Evolutionary conservation across 2,329 filamentous ascomycete genomes (phyloP).

Genomic region (Cytospora chrysosperma): DNA sequence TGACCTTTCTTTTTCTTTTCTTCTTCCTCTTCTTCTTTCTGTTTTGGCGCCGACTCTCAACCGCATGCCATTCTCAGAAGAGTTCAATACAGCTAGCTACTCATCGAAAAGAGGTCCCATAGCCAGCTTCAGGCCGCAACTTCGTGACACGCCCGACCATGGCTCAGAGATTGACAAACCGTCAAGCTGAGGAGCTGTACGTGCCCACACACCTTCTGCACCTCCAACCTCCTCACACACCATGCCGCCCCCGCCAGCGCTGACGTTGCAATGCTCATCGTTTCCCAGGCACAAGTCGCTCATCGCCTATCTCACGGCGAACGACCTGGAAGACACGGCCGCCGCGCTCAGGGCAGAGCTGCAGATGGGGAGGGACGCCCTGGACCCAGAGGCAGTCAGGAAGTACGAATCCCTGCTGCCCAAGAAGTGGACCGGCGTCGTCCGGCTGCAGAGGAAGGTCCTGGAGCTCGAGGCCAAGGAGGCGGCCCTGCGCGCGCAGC

Average conservation of each 20-base stretch:
- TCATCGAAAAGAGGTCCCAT: background rate
- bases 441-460: constrained; percentile 95
- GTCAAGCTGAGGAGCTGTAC: constrained; percentile 87
- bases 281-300: constrained; percentile 82
- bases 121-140: background rate
- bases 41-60: background rate
- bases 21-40: no score
- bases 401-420: constrained; percentile 93
- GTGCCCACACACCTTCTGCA: constrained; percentile 37
- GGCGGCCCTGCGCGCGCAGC: constrained; percentile 71
- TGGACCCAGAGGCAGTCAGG: constrained; percentile 79
- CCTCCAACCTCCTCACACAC: constrained; percentile 9
- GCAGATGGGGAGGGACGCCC: constrained; percentile 63
- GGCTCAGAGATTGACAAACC: constrained; percentile 55
- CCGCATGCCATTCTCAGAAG: background rate
- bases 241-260: constrained; percentile 9
- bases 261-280: background rate
- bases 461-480: constrained; percentile 85
- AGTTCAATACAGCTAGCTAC: background rate
- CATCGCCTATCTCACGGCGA: constrained; percentile 79
- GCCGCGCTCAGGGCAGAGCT: constrained; percentile 73
- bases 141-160: background rate
- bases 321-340: constrained; percentile 68
- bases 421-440: constrained; percentile 98
- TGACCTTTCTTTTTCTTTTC: no score